Conservation (phyloP, 2,329 filamentous ascomycete genomes). For the Volutella citrinella region DNA sequence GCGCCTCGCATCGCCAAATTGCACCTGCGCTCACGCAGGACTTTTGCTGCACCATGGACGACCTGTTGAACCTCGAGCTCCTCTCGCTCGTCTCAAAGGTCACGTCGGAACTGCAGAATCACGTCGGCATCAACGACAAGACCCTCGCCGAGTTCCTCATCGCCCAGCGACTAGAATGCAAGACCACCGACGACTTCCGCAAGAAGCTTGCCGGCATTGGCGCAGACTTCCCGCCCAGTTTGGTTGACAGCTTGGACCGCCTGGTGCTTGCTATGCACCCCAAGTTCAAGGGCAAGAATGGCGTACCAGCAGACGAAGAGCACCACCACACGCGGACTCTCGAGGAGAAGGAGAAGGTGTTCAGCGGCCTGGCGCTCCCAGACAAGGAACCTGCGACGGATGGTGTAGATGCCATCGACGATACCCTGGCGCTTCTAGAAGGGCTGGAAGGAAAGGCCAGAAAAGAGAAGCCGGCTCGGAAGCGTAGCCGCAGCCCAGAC, state of each 20-base stretch:
- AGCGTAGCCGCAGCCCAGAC: conserved; percentile 58
- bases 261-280: conserved; percentile 88
- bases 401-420: conserved; percentile 70
- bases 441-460: conserved; percentile 69
- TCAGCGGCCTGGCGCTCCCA: conserved; percentile 83
- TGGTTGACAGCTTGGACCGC: conserved; percentile 89
- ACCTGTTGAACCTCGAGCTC: conserved; percentile 85
- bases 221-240: conserved; percentile 77
- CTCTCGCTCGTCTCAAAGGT: conserved; percentile 94
- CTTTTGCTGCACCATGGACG: conserved; percentile 66
- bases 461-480: conserved; percentile 47
- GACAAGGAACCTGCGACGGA: conserved; percentile 58
- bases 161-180: conserved; percentile 77
- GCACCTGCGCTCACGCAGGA: conserved; percentile 17
- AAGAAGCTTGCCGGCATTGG: conserved; percentile 70
- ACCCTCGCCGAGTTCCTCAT: conserved; percentile 96
- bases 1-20: conserved; percentile 6
- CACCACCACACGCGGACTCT: conserved; percentile 41
- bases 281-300: conserved; percentile 66
- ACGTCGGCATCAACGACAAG: conserved; percentile 88
- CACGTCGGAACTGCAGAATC: conserved; percentile 89
- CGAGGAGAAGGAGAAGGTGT: conserved; percentile 80
- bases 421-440: conserved; percentile 90
- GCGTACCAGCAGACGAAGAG: conserved; percentile 37
- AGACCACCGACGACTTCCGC: conserved; percentile 70